Evolutionary conservation across 371 early-diverging fungal genomes (phyloP).

Genomic region (Blastocladiella emersonii): DNA sequence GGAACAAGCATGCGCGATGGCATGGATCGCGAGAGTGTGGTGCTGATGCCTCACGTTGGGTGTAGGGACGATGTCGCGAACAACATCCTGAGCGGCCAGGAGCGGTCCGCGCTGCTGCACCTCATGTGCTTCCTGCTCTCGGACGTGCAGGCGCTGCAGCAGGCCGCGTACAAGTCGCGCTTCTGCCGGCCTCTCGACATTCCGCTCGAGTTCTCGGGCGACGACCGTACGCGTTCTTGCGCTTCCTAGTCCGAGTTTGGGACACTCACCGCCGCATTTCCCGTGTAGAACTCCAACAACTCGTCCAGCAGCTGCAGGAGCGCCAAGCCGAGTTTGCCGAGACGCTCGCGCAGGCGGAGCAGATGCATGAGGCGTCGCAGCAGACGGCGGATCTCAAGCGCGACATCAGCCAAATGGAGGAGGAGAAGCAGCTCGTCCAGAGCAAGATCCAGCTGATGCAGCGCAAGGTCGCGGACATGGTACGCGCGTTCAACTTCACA

Average conservation of each 20-base stretch:
- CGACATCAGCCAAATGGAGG: constrained; percentile 42
- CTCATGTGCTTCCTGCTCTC: constrained; percentile 27
- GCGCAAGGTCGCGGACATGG: constrained; percentile 28
- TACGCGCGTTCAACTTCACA: neutral
- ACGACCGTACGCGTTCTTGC: constrained; percentile 18
- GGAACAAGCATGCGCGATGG: too few species aligned
- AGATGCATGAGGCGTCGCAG: constrained; percentile 22
- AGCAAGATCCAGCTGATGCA: constrained; percentile 25
- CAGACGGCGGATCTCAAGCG: constrained; percentile 24
- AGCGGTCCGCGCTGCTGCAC: constrained; percentile 21
- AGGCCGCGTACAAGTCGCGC: constrained; percentile 29
- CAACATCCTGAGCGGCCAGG: constrained; percentile 12
- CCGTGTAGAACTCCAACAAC: neutral
- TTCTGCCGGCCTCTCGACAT: constrained; percentile 26
- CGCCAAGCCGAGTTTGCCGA: constrained; percentile 23
- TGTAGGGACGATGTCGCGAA: neutral
- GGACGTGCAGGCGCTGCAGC: constrained; percentile 25
- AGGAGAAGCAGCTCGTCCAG: constrained; percentile 39
- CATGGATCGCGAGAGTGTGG: too few species aligned
- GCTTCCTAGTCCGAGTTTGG: too few species aligned
- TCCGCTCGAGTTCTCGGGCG: constrained; percentile 30
- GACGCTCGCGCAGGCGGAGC: constrained; percentile 27
- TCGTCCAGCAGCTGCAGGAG: constrained; percentile 22
- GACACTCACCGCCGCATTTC: too few species aligned
- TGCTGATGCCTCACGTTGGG: too few species aligned